A percentile compares a stretch with the other conserved stretches of the same genome.
Evolutionary conservation across 2,329 filamentous ascomycete genomes (phyloP).

Genomic region (Metarhizium rileyi): DNA sequence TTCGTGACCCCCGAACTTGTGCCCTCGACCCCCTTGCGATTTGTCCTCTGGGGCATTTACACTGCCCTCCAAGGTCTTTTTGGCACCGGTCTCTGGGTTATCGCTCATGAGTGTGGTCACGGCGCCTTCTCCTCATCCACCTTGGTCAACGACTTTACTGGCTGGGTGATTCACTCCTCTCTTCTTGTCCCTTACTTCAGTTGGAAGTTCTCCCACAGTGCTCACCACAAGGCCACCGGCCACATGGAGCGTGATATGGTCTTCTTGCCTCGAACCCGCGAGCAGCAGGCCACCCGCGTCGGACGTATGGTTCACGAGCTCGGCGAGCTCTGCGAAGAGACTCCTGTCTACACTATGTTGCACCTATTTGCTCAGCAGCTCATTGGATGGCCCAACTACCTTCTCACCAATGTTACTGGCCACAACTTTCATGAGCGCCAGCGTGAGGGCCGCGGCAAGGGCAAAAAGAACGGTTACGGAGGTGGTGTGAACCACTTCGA

Average conservation of each 20-base stretch:
- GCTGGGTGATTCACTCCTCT: slow-evolving; percentile 81
- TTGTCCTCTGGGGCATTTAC: slow-evolving; percentile 53
- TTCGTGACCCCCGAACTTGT: slow-evolving; percentile 80
- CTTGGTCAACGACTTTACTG: slow-evolving; percentile 80
- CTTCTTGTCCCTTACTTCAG: slow-evolving; percentile 96
- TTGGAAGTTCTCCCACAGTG: slow-evolving; percentile 98
- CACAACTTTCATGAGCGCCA: slow-evolving; percentile 92
- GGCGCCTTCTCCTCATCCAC: slow-evolving; percentile 93
- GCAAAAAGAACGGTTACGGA: slow-evolving; percentile 75
- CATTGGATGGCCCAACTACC: slow-evolving; percentile 86
- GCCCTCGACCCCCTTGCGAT: slow-evolving; percentile 57
- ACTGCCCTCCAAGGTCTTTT: slow-evolving; percentile 86
- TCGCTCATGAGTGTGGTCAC: slow-evolving; percentile 97
- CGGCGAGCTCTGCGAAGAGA: slow-evolving; percentile 86
- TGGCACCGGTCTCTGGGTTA: slow-evolving; percentile 88
- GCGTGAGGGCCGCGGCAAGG: slow-evolving; percentile 83
- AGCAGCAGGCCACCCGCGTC: slow-evolving; percentile 66
- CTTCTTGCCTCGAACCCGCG: slow-evolving; percentile 86
- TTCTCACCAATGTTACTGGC: slow-evolving; percentile 85
- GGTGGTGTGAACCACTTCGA: slow-evolving; percentile 92
- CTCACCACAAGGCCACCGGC: slow-evolving; percentile 98
- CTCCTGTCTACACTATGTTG: slow-evolving; percentile 69
- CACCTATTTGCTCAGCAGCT: slow-evolving; percentile 79
- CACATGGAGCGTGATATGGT: slow-evolving; percentile 99
- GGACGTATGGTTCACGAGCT: slow-evolving; percentile 73